Conservation (phyloP, 345 rosid species). For the Brassica juncea region DNA sequence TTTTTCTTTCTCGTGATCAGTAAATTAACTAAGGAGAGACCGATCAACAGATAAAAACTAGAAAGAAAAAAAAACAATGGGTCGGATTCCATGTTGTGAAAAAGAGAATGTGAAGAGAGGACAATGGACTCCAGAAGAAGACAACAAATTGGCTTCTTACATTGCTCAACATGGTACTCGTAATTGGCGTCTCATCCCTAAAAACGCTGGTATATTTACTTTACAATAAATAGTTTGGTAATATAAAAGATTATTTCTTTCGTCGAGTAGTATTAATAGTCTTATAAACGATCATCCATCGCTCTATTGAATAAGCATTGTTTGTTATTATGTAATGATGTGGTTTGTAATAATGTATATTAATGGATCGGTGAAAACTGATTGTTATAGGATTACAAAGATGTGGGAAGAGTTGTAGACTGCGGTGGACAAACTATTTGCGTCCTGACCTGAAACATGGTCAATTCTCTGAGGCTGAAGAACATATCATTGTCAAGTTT, state of each 20-base stretch:
- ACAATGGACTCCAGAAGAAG: constrained; percentile 98
- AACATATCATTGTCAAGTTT: constrained; percentile 78
- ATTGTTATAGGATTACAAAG: constrained; percentile 65
- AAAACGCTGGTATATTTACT: constrained; percentile 64
- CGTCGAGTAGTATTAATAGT: not conserved
- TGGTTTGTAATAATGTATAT: not conserved
- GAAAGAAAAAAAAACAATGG: constrained; percentile 51
- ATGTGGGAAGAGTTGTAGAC: constrained; percentile 93
- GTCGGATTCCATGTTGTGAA: constrained; percentile 93
- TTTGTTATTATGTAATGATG: not conserved
- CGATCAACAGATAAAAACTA: not conserved
- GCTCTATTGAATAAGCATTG: not conserved
- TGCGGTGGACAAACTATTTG: constrained; percentile 88
- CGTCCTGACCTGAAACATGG: constrained; percentile 91
- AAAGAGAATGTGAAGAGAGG: constrained; percentile 92
- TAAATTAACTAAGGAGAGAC: constrained; percentile 28
- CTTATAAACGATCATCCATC: not conserved
- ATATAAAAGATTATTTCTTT: not conserved
- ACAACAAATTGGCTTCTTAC: constrained; percentile 90
- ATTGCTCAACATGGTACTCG: constrained; percentile 92
- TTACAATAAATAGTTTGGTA: not conserved
- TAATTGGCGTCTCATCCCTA: constrained; percentile 95
- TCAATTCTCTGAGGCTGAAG: constrained; percentile 72
- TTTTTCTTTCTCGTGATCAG: not conserved
- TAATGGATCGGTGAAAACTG: not conserved